A percentile compares a stretch with the other conserved stretches of the same genome.
These are phyloP conservation scores for Colletotrichum sublineola DNA, from an alignment of 2,329 filamentous ascomycete genomes.

Conservation along the genomic window DNA sequence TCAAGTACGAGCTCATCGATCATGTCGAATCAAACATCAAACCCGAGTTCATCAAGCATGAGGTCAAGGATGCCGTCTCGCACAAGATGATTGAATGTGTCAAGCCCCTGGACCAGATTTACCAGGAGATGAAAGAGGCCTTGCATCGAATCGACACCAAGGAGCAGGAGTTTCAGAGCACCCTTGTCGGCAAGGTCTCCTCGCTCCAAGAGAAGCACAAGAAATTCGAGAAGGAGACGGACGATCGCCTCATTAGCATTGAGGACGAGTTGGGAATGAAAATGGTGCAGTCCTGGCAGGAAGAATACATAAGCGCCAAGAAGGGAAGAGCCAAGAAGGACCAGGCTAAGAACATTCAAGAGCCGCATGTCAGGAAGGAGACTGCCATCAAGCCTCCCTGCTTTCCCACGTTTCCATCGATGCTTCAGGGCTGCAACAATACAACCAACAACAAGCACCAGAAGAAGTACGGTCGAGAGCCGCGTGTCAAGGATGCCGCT, in stretches of 20 bases:
- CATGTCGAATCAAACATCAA: not conserved
- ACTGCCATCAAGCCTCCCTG: too few relatives aligned
- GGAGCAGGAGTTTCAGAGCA: not conserved
- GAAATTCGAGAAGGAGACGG: not conserved
- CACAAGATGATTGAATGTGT: not conserved
- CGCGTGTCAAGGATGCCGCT: too few relatives aligned
- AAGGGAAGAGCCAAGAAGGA: too few relatives aligned
- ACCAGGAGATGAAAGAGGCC: not conserved
- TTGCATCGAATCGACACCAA: not conserved
- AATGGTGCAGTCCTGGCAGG: too few relatives aligned
- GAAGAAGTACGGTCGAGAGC: not conserved
- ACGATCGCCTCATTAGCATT: not conserved
- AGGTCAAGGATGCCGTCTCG: not conserved
- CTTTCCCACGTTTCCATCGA: too few relatives aligned
- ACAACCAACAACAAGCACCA: not conserved
- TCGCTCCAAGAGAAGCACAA: not conserved
- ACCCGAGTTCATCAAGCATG: not conserved
- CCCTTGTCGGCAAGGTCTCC: fast-evolving
- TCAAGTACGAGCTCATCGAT: not conserved
- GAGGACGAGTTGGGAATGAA: not conserved
- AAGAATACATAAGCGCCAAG: too few relatives aligned
- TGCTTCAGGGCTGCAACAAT: not conserved
- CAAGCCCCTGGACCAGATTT: not conserved
- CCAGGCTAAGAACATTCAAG: too few relatives aligned
- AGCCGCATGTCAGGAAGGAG: too few relatives aligned